Evolutionary conservation across 2,329 filamentous ascomycete species (phyloP), one percentile per base, ranked within the genome.

Genomic region (Magnaporthales sp.): DNA sequence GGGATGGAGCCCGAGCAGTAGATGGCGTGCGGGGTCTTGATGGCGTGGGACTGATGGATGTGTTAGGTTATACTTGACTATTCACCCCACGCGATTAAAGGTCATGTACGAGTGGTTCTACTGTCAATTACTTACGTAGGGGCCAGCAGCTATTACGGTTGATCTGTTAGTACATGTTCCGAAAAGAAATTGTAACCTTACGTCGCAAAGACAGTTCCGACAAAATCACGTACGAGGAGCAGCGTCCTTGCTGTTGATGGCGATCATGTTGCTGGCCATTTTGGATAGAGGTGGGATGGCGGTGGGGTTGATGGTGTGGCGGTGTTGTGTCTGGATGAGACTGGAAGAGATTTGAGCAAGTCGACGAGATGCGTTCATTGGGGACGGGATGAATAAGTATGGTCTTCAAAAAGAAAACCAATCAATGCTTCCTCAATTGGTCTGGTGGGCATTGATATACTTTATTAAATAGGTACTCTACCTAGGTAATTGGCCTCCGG

Each of bases 1-100:
- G 92, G 92, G 75, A 96, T 93, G 78, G 77, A 86, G 67, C 87
- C 87, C 13, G 87, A 89, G 80, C 84, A 87, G 80, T 88, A 89
- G 78, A 89, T 87, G 74, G 85, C 84, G 66, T 80, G 81, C 26
- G 86, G 81, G 68, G 87, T 89, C 80, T 88, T 88, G 78, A 89
- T 84, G 73, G 86, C 87, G 75, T 89, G 87, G 70, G 86, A 71
- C 71, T 72, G 68, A 4, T 30, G 64, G 30, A 26, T 62, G 38
- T 29, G 27, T n/a, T 32, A 62, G 19, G 24, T 62, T 11, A 3
- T 31, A 6, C 3, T n/a, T 27, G 27, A n/a, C 38, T n/a, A 19
- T 46, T 46, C 13, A 19, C 60, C 27, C 30, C 3, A 15, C 19
- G 27, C 19, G 38, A 29, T 54, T 65, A 26, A 15, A 9, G 19